Conservation (phyloP, 371 early-diverging fungal species). For the Amoeboaphelidium protococcarum region DNA sequence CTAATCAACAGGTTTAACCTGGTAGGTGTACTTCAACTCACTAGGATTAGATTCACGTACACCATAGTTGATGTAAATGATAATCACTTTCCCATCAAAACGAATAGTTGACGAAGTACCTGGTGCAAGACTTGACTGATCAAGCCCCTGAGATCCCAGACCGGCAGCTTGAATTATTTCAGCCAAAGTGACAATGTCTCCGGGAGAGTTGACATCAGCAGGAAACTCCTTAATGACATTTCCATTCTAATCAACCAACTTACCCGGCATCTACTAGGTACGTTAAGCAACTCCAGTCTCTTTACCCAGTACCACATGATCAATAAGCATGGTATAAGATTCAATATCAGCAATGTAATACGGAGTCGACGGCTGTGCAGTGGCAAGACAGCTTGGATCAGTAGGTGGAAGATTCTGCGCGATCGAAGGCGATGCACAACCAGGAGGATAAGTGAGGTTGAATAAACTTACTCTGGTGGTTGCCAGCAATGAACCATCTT, state of each 20-base stretch:
- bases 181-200: conserved; percentile 15
- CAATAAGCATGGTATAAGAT: conserved; percentile 13
- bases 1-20: conserved; percentile 13
- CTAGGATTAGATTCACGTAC: conserved; percentile 9
- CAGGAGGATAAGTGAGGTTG: conserved; percentile 3
- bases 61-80: conserved; percentile 17
- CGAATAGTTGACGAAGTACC: conserved; percentile 7
- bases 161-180: conserved; percentile 12
- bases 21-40: conserved; percentile 14
- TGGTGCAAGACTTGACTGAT: neutral
- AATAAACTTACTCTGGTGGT: no score
- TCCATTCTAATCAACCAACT: conserved; percentile 2
- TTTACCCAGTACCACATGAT: conserved; percentile 20
- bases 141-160: conserved; percentile 7
- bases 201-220: conserved; percentile 5
- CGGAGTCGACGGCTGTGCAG: conserved; percentile 2
- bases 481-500: conserved; percentile 9
- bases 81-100: conserved; percentile 17
- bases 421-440: conserved; percentile 1
- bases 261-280: conserved; percentile 13
- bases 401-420: neutral
- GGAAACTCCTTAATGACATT: neutral
- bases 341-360: conserved; percentile 10
- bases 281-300: conserved; percentile 11
- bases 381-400: conserved; percentile 9